Conservation (phyloP, 2,329 filamentous ascomycete species). For the Epichloe baconii region DNA sequence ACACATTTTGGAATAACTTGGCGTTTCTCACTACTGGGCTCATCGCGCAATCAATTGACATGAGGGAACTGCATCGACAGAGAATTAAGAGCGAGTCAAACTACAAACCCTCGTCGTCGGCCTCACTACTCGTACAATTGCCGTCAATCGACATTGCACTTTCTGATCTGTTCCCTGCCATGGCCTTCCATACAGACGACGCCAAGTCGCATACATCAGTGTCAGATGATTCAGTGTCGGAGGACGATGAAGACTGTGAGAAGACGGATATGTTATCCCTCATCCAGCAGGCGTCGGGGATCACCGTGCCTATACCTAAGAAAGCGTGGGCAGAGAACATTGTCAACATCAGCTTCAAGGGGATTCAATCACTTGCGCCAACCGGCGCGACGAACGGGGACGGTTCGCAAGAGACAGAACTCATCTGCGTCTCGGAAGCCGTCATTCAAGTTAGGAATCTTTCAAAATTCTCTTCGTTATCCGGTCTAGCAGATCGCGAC, state of each 20-base stretch:
- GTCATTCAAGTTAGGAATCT: constrained; percentile 40
- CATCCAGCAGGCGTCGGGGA: constrained; percentile 10
- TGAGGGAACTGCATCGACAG: constrained; percentile 32
- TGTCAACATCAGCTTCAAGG: constrained; percentile 44
- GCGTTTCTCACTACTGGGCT: constrained; percentile 36
- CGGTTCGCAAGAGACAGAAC: constrained; percentile 7
- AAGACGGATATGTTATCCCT: constrained; percentile 13
- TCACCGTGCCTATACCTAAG: constrained; percentile 11
- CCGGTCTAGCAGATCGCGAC: constrained; percentile 42
- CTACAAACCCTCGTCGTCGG: constrained; percentile 22
- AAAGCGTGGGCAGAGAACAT: constrained; percentile 45
- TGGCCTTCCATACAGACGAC: constrained; percentile 16
- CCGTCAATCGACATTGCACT: constrained; percentile 37
- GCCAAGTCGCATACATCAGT: constrained; percentile 3
- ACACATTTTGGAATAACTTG: constrained; percentile 39
- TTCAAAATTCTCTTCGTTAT: constrained; percentile 41
- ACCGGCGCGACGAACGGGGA: constrained; percentile 4
- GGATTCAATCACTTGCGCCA: constrained; percentile 20
- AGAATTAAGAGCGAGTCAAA: constrained; percentile 27
- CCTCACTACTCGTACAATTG: constrained; percentile 31
- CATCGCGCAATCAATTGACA: constrained; percentile 36
- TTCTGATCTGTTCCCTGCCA: constrained; percentile 29
- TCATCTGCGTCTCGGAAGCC: constrained; percentile 36
- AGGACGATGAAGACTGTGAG: constrained; percentile 4
- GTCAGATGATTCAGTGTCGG: neutral